Evolutionary conservation across 2,329 filamentous ascomycete genomes (phyloP).

Genomic region (Pseudogymnoascus sp.): DNA sequence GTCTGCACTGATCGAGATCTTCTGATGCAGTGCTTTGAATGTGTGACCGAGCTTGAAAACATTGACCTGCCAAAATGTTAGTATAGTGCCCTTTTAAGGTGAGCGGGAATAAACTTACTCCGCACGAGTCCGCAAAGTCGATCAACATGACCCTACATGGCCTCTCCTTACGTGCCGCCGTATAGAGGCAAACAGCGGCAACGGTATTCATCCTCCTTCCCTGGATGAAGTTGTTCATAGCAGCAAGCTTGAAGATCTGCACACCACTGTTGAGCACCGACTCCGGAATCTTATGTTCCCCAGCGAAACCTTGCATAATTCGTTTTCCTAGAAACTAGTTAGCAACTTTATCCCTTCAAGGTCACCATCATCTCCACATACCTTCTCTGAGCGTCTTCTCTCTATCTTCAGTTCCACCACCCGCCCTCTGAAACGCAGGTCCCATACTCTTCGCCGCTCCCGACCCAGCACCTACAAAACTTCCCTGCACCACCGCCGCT

Average conservation of each 20-base stretch:
- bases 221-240: slow-evolving; percentile 70
- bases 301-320: slow-evolving; percentile 54
- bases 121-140: slow-evolving; percentile 80
- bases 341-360: slow-evolving; percentile 30
- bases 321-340: slow-evolving; percentile 27
- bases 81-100: slow-evolving; percentile 12
- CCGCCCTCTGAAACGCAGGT: slow-evolving; percentile 52
- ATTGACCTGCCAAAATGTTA: slow-evolving; percentile 52
- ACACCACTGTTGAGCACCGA: slow-evolving; percentile 57
- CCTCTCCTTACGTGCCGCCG: slow-evolving; percentile 70
- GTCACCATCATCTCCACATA: slow-evolving; percentile 25
- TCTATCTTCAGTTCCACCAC: slow-evolving; percentile 48
- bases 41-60: slow-evolving; percentile 87
- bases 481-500: slow-evolving; percentile 84
- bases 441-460: slow-evolving; percentile 47
- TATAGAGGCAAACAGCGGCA: slow-evolving; percentile 84
- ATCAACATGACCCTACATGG: slow-evolving; percentile 88
- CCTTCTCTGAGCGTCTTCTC: slow-evolving; percentile 50
- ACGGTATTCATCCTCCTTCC: slow-evolving; percentile 80
- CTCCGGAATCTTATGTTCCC: slow-evolving; percentile 51
- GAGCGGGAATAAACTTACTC: slow-evolving; percentile 29
- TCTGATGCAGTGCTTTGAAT: slow-evolving; percentile 74
- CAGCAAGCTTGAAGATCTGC: slow-evolving; percentile 68
- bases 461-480: slow-evolving; percentile 77
- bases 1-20: slow-evolving; percentile 61